These are phyloP conservation scores for Colletotrichum tabaci DNA, from an alignment of 2,329 filamentous ascomycete genomes.

Conservation along the genomic window DNA sequence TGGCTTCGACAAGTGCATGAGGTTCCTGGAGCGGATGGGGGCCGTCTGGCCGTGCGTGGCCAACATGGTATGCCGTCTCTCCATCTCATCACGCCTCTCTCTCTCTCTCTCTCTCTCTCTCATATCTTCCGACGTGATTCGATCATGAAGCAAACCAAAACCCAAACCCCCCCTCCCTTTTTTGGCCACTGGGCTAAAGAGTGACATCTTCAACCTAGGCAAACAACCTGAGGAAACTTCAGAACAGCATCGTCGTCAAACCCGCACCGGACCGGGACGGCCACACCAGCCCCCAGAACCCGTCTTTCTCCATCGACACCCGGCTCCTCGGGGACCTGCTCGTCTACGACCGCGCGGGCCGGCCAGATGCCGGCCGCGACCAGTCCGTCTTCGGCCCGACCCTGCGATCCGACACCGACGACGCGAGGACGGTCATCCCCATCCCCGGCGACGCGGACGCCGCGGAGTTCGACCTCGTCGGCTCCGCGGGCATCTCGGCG, in stretches of 20 bases:
- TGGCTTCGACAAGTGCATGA: slow-evolving; percentile 49
- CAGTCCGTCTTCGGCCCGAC: slow-evolving; percentile 46
- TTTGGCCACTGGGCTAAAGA: too few species aligned
- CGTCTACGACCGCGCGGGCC: slow-evolving; percentile 53
- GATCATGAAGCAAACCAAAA: too few species aligned
- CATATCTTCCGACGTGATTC: too few species aligned
- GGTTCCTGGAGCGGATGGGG: slow-evolving; percentile 46
- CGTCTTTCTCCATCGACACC: slow-evolving; percentile 50
- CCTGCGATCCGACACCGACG: slow-evolving; percentile 22
- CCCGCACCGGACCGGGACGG: background rate
- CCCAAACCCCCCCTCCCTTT: background rate
- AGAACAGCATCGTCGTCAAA: slow-evolving; percentile 49
- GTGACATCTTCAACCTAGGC: slow-evolving; percentile 40
- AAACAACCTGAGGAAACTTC: slow-evolving; percentile 49
- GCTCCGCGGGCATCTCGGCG: slow-evolving; percentile 55
- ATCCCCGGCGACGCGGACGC: slow-evolving; percentile 37
- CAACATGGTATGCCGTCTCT: slow-evolving; percentile 45
- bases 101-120: too few species aligned
- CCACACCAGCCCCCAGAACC: slow-evolving; percentile 11
- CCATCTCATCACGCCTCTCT: too few species aligned
- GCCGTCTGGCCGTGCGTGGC: slow-evolving; percentile 46
- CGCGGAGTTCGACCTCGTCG: slow-evolving; percentile 54
- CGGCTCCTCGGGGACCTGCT: slow-evolving; percentile 55
- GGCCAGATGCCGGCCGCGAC: slow-evolving; percentile 43
- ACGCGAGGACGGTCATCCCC: background rate